Evolutionary conservation across 495 filamentous ascomycete species (phyloP), one percentile per base, ranked within the genome.

Genomic region (Daldinia caldariorum): DNA sequence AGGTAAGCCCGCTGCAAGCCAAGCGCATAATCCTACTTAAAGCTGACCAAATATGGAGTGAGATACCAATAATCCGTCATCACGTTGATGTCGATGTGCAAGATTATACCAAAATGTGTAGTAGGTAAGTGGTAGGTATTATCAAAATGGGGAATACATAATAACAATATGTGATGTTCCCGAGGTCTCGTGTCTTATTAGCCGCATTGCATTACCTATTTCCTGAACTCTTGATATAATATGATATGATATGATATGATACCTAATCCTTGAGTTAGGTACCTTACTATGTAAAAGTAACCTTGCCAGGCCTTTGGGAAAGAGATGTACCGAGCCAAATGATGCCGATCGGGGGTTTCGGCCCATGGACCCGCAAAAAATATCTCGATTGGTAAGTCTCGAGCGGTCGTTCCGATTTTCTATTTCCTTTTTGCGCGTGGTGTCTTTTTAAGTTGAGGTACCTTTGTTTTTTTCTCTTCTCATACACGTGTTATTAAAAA

Each of bases 261-360:
- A n/a, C 55, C 69, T 6, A 47, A 63, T 65, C 61, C 56, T 66
- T 61, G 55, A 31, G 66, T n/a, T n/a, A n/a, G n/a, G n/a, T n/a
- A n/a, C n/a, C n/a, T n/a, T n/a, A n/a, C n/a, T n/a, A n/a, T n/a
- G n/a, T 31, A 47, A 51, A 39, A 62, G 43, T 59, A 70, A 64
- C 55, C 61, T 41, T 53, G 26, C 1, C 26, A 26, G 26, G 26
- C 26, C 26, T 3, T 26, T 26, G 26, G 26, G 26, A 56, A 60
- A 61, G 61, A 61, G 16, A 56, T 56, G 32, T 34, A 60, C 67
- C 70, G 70, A 72, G 55, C 70, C 70, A 72, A 65, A 72, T 54
- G 50, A 58, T 54, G 70, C 22, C 43, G 61, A 72, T 72, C 70
- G 64, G 65, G 55, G 70, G 70, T 72, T 72, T 72, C 70, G 70